phyloP scores from a whole-genome alignment of 2,329 filamentous ascomycete genomes.

The Knufia petricola region DNA sequence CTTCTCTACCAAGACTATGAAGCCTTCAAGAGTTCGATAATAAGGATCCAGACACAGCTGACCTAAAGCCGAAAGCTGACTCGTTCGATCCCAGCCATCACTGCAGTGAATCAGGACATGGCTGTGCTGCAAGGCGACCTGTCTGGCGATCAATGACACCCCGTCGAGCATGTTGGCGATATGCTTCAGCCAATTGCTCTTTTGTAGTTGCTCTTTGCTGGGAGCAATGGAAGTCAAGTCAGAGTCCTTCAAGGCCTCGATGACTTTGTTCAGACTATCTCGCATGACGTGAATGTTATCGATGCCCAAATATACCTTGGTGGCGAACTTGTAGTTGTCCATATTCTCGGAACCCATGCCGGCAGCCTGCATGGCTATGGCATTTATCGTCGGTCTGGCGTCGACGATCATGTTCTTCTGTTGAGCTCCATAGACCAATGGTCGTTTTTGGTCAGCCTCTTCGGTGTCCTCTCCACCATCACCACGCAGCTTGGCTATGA shows the following conservation, averaged over 20 bases:
- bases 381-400: slow-evolving; percentile 87
- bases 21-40: slow-evolving; percentile 86
- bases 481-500: slow-evolving; percentile 46
- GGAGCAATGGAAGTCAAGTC: slow-evolving; percentile 77
- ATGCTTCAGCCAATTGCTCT: slow-evolving; percentile 86
- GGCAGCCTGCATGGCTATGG: slow-evolving; percentile 84
- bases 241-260: slow-evolving; percentile 85
- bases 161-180: slow-evolving; percentile 77
- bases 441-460: slow-evolving; percentile 36
- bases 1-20: slow-evolving; percentile 89
- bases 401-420: slow-evolving; percentile 93
- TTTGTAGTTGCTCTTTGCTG: slow-evolving; percentile 67
- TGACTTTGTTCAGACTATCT: slow-evolving; percentile 73
- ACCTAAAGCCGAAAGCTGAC: slow-evolving; percentile 81
- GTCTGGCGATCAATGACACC: slow-evolving; percentile 70
- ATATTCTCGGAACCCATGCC: slow-evolving; percentile 95
- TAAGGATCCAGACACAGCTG: slow-evolving; percentile 94
- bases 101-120: slow-evolving; percentile 97
- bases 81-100: slow-evolving; percentile 96
- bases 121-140: slow-evolving; percentile 84
- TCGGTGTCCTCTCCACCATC: slow-evolving; percentile 40
- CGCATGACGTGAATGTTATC: slow-evolving; percentile 99
- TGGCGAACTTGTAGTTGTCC: slow-evolving; percentile 88
- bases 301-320: slow-evolving; percentile 87
- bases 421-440: slow-evolving; percentile 77